Base-by-base conservation (phyloP, 2,329 filamentous ascomycete species). In the Phialemonium atrogriseum region DNA sequence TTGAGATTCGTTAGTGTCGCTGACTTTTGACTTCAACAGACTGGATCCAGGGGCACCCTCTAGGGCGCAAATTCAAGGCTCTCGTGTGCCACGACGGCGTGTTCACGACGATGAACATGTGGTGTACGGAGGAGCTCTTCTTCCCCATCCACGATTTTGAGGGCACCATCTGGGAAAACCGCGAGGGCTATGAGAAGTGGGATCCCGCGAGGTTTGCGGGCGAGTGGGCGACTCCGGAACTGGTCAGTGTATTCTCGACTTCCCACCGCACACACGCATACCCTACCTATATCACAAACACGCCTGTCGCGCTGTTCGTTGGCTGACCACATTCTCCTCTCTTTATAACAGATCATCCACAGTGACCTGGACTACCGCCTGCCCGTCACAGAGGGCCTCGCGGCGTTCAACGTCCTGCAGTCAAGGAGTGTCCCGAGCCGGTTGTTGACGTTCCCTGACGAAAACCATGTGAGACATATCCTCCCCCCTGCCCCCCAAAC, bases 61-160 rank as follows among this genome's bases (percentile, higher is more conserved):
- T 95, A 0, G 87, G 86, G 13, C 77, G 84, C 17, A 77, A 81
- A 44, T 93, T 95, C 70, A 85, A 85, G 56, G 86, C 86, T 0
- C 68, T 95, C 4, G 86, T 94, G 17, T 87, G 80, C 46, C 87
- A 94, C 52, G 86, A 94, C 45, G 87, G 87, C 28, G 80, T 88
- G 33, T 91, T 88, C 56, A 82, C 77, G 46, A 80, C 77, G 2
- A 59, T 77, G 31, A 76, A 67, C 44, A 72, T 78, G 55, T 80
- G 75, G 61, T 56, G 67, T 2, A 76, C 71, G 5, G 77, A 82
- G 41, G 77, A 82, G 53, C 63, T 81, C n/a, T 82, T 80, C 63
- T 82, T 82, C 58, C 71, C 76, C 0, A 62, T 78, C 38, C 77
- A 80, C 44, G 77, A 82, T 46, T 78, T 82, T 55, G 70, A 70